These are phyloP conservation scores for Somion occarium DNA, from an alignment of 1,284 basidiomycete species.

Conservation along the genomic window DNA sequence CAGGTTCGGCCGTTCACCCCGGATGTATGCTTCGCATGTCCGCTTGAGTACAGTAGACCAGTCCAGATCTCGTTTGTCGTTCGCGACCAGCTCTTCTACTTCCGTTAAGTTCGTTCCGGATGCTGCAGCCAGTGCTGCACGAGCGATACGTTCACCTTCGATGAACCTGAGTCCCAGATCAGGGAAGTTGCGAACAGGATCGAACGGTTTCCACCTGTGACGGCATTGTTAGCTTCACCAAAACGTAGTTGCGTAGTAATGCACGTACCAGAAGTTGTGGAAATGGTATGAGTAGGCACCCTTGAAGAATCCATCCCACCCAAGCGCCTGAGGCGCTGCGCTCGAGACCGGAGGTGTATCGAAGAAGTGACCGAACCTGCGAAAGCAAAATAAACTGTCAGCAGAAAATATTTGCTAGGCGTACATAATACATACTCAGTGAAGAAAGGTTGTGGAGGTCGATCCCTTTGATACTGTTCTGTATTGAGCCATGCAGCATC, in stretches of 20 bases:
- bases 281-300: constrained; percentile 72
- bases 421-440: constrained; percentile 40
- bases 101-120: constrained; percentile 19
- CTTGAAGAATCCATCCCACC: constrained; percentile 66
- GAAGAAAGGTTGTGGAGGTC: constrained; percentile 65
- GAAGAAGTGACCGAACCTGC: constrained; percentile 58
- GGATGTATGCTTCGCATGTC: constrained; percentile 85
- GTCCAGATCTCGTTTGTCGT: constrained; percentile 72
- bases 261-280: constrained; percentile 41
- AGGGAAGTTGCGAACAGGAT: constrained; percentile 84
- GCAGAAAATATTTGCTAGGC: constrained; percentile 66
- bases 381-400: constrained; percentile 36
- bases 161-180: constrained; percentile 81
- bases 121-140: constrained; percentile 27
- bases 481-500: constrained; percentile 68
- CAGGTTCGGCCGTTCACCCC: constrained; percentile 87
- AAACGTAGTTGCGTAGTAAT: neutral
- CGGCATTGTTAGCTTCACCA: constrained; percentile 3
- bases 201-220: constrained; percentile 89
- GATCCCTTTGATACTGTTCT: constrained; percentile 59
- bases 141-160: constrained; percentile 63
- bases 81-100: constrained; percentile 34
- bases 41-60: constrained; percentile 91
- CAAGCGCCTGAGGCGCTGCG: constrained; percentile 50
- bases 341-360: constrained; percentile 48